Base-by-base conservation (phyloP, 108 stramenopile species). In the Cyclotella sp. region DNA sequence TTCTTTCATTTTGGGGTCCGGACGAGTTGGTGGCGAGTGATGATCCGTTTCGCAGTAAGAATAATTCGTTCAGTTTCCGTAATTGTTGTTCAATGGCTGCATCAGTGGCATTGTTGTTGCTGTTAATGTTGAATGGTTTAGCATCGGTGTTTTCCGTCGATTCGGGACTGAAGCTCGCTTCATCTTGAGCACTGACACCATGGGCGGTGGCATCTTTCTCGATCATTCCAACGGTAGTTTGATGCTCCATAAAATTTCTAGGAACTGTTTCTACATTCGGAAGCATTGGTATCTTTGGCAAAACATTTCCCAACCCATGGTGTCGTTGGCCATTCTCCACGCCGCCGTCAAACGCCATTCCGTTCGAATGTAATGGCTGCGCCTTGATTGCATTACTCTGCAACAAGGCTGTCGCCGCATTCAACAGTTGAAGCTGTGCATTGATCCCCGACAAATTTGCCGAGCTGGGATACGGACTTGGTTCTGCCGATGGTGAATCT, bases 401-500 rank as follows among this genome's bases (percentile, higher is more conserved):
- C 73, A 81, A 64, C 28, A 74, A 70, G 41, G 68, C 79, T 19
- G 79, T 65, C 9, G 68, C 79, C 21, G 79, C 79, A 70, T 73
- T 63, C 44, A 81, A 57, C 51, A 81, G 14, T 15, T 74, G 79
- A 19, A 70, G 73, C 41, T 69, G 67, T 39, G 60, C 46, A 52
- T 77, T 45, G 9, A 78, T 28, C 5, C 51, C 60, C 8, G 57
- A 10, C 51, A 86, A 49, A 47, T 87, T 77, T n/a, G 66, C 44
- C 43, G 55, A 59, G 15, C 84, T 67, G 19, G 75, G 76, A 60
- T 69, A 65, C 10, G 89, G 93, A 83, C 88, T 90, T 3, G 90
- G 90, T 62, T 91, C 94, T 10, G 91, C 94, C 45, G 90, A 91
- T 39, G 94, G 94, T 34, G 91, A 92, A 21, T 87, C 84, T 16